These are phyloP conservation scores for Plantago lanceolata DNA, from an alignment of 305 asterid species.

Conservation along the genomic window DNA sequence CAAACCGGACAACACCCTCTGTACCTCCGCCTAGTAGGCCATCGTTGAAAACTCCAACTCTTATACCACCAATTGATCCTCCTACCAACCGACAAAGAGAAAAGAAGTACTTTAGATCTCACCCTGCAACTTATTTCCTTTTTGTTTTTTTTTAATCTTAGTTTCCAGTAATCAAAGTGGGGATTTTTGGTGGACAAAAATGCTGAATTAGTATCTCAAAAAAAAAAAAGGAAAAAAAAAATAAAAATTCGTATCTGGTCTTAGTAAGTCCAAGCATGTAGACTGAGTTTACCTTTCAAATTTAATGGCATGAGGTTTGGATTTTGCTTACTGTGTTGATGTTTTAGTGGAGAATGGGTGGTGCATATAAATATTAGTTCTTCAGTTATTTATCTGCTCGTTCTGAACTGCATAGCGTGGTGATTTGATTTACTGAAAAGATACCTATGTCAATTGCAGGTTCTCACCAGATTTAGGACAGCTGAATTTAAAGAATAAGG, in stretches of 20 bases:
- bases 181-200: slow-evolving; percentile 8
- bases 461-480: slow-evolving; percentile 66
- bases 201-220: slow-evolving; percentile 5
- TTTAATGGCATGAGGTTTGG: slow-evolving; percentile 19
- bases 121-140: slow-evolving; percentile 17
- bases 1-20: slow-evolving; percentile 49
- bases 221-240: no score
- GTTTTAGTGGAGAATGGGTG: slow-evolving; percentile 16
- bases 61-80: slow-evolving; percentile 72
- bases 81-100: slow-evolving; percentile 62
- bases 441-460: slow-evolving; percentile 43
- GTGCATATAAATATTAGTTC: slow-evolving; percentile 9
- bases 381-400: not conserved
- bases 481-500: slow-evolving; percentile 46
- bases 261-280: slow-evolving; percentile 16
- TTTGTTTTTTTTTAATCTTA: not conserved
- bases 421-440: not conserved
- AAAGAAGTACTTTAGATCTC: slow-evolving; percentile 54
- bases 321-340: slow-evolving; percentile 16
- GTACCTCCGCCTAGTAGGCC: slow-evolving; percentile 58
- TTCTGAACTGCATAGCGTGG: slow-evolving; percentile 8
- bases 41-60: slow-evolving; percentile 45
- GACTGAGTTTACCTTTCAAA: slow-evolving; percentile 13
- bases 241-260: slow-evolving; percentile 8
- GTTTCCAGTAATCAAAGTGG: slow-evolving; percentile 10